These are phyloP conservation scores for Betula pendula DNA, from an alignment of 306 rosid species.

Conservation along the genomic window DNA sequence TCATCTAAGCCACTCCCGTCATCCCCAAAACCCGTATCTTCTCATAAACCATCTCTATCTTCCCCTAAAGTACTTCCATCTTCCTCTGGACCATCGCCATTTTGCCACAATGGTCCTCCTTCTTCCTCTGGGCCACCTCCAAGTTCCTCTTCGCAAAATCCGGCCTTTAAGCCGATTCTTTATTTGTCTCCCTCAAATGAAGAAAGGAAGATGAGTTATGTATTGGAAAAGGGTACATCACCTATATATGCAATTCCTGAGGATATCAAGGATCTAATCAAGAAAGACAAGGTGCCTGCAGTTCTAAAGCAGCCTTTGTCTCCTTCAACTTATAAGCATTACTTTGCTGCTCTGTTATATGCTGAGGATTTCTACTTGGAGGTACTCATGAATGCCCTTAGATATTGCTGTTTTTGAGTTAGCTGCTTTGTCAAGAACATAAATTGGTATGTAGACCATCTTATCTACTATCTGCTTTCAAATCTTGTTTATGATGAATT, in stretches of 20 bases:
- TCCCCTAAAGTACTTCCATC: neutral
- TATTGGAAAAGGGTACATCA: slow-evolving; percentile 16
- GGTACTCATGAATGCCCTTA: slow-evolving; percentile 15
- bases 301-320: slow-evolving; percentile 32
- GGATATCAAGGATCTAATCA: slow-evolving; percentile 28
- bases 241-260: slow-evolving; percentile 29
- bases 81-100: neutral
- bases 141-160: neutral
- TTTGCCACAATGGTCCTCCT: neutral
- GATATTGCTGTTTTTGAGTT: neutral
- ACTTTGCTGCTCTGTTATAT: slow-evolving; percentile 40
- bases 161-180: slow-evolving; percentile 6
- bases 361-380: slow-evolving; percentile 40
- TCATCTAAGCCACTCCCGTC: neutral
- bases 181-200: neutral
- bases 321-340: slow-evolving; percentile 32
- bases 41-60: neutral
- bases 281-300: slow-evolving; percentile 30
- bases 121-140: too few relatives aligned
- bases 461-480: neutral
- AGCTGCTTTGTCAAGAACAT: neutral
- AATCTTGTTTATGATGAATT: neutral
- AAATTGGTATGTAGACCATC: neutral
- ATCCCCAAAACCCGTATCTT: neutral
- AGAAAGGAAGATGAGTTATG: slow-evolving; percentile 4